Evolutionary conservation across 2,329 filamentous ascomycete genomes (phyloP).

Genomic region (Pezicula rhizophila): DNA sequence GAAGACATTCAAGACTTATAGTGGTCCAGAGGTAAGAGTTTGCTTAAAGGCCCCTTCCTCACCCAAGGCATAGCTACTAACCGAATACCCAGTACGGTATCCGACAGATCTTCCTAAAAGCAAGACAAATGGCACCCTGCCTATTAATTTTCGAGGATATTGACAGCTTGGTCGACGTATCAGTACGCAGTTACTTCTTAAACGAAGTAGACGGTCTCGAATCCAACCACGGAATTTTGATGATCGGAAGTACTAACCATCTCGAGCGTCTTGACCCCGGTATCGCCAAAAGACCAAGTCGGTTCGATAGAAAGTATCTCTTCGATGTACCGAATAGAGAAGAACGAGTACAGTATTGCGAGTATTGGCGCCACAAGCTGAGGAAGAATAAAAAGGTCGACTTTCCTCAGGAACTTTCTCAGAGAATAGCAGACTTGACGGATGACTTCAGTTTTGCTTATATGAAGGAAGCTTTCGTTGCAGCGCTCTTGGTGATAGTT

Average conservation of each 20-base stretch:
- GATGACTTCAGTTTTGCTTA: constrained; percentile 64
- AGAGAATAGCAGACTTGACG: constrained; percentile 55
- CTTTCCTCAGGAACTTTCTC: constrained; percentile 53
- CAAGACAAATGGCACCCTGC: constrained; percentile 58
- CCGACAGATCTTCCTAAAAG: constrained; percentile 48
- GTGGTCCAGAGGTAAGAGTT: constrained; percentile 43
- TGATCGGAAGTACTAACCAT: constrained; percentile 61
- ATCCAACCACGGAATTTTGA: constrained; percentile 65
- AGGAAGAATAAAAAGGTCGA: constrained; percentile 49
- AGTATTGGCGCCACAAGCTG: constrained; percentile 56
- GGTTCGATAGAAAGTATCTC: constrained; percentile 62
- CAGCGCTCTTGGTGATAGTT: constrained; percentile 54
- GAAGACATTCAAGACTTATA: constrained; percentile 41
- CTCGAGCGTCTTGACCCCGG: constrained; percentile 62
- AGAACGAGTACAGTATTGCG: constrained; percentile 53
- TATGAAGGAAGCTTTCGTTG: constrained; percentile 64
- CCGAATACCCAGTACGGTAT: constrained; percentile 33
- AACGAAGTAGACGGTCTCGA: constrained; percentile 68
- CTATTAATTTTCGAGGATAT: constrained; percentile 68
- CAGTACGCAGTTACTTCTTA: constrained; percentile 61
- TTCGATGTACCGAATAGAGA: constrained; percentile 51
- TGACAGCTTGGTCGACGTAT: constrained; percentile 57
- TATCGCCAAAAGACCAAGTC: constrained; percentile 57
- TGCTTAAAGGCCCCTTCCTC: not conserved
- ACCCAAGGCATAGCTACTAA: not conserved